Conservation (phyloP, 305 asterid species). For the Fraxinus dipetala region DNA sequence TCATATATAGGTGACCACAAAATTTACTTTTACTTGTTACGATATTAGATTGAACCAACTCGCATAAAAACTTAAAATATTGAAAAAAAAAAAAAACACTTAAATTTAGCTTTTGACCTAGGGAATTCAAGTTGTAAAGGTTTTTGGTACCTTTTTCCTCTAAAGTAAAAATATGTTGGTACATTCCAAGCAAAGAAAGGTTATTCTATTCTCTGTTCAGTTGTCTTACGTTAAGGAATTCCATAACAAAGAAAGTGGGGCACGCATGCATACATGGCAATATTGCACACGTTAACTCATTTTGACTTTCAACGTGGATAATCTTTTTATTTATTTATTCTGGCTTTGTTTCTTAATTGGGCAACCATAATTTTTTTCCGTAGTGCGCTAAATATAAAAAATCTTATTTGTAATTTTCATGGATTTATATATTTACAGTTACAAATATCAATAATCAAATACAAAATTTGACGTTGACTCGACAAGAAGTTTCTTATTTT, state of each 20-base stretch:
- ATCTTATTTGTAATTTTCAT: too few species aligned
- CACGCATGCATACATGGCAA: constrained; percentile 30
- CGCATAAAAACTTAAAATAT: too few species aligned
- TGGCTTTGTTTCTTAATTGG: background rate
- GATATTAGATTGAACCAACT: background rate
- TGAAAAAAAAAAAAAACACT: too few species aligned
- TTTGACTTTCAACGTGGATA: constrained; percentile 2
- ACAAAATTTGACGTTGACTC: background rate
- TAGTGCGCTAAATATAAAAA: background rate
- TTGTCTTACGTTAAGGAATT: constrained; percentile 30
- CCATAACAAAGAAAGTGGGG: constrained; percentile 30
- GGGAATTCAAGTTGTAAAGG: background rate
- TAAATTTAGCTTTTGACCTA: background rate
- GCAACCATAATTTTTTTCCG: background rate
- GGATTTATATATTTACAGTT: background rate
- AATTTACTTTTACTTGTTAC: too few species aligned
- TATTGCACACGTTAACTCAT: constrained; percentile 13
- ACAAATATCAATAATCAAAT: background rate
- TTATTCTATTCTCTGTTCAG: constrained; percentile 1
- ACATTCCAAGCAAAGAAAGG: constrained; percentile 22
- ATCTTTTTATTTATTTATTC: background rate
- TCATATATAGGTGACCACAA: background rate
- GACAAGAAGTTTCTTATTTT: background rate
- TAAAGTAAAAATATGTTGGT: background rate
- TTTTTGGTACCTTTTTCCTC: background rate